Conservation (phyloP, 441 rosid genomes). For the Croton laevigatus region DNA sequence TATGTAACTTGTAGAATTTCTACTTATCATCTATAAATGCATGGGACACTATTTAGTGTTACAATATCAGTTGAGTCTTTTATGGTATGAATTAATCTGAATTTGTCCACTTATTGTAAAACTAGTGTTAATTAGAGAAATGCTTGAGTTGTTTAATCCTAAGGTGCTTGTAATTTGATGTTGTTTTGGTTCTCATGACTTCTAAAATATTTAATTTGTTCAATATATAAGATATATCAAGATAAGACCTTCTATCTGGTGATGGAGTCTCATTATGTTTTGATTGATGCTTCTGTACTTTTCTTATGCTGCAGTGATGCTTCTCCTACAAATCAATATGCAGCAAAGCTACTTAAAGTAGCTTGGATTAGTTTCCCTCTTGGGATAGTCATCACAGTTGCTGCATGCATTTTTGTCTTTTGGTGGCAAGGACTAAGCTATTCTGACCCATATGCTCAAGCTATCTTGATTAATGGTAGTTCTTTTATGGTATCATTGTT, state of each 20-base stretch:
- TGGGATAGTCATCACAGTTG: constrained; percentile 57
- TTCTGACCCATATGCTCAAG: constrained; percentile 63
- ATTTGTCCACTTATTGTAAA: neutral
- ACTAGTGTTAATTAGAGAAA: neutral
- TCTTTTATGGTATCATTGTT: constrained; percentile 8
- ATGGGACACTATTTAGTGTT: neutral
- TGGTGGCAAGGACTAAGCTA: constrained; percentile 80
- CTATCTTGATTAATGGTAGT: constrained; percentile 81
- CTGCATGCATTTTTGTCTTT: constrained; percentile 57
- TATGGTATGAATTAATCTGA: neutral
- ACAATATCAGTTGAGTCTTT: neutral
- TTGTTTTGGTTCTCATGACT: neutral
- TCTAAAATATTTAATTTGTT: neutral
- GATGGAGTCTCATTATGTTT: constrained; percentile 4
- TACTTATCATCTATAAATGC: neutral
- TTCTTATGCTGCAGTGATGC: constrained; percentile 47
- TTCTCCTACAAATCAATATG: constrained; percentile 37
- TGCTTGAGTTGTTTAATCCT: neutral
- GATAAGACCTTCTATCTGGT: neutral
- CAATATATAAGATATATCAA: neutral
- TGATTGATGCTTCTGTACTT: neutral
- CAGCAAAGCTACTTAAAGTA: constrained; percentile 57
- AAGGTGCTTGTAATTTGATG: neutral
- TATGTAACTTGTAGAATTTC: neutral
- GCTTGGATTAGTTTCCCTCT: constrained; percentile 85